phyloP scores from a whole-genome alignment of 768 basidiomycete species.

The Boletus eberwhitei region DNA sequence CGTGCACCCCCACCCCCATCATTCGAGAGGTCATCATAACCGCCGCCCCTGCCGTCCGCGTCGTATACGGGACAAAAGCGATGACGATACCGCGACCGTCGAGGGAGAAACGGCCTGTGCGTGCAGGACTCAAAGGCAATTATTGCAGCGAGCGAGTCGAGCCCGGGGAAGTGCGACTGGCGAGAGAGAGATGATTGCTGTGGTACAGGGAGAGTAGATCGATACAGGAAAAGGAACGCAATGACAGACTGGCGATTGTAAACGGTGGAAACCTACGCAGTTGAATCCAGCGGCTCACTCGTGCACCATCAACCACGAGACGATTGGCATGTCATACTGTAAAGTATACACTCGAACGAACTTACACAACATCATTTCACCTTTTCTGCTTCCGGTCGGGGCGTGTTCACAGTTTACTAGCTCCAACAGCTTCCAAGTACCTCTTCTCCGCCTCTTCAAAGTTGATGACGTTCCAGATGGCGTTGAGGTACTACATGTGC shows the following conservation, averaged over 20 bases:
- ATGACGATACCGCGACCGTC: conserved; percentile 65
- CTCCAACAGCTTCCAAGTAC: conserved; percentile 38
- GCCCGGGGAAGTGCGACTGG: conserved; percentile 65
- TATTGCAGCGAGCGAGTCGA: conserved; percentile 54
- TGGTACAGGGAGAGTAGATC: conserved; percentile 61
- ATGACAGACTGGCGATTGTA: conserved; percentile 69
- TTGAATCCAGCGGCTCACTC: background rate
- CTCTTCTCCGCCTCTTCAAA: conserved; percentile 73
- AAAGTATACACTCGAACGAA: too few relatives aligned
- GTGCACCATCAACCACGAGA: too few relatives aligned
- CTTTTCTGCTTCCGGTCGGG: too few relatives aligned
- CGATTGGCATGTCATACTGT: too few relatives aligned
- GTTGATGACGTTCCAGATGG: conserved; percentile 72
- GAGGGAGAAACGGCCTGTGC: conserved; percentile 75
- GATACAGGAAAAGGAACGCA: conserved; percentile 55
- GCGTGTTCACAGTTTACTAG: conserved; percentile 34
- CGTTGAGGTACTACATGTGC: conserved; percentile 57
- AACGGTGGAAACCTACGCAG: conserved; percentile 41
- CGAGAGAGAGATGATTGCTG: conserved; percentile 70
- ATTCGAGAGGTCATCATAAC: conserved; percentile 66
- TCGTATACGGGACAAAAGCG: conserved; percentile 60
- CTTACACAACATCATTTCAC: too few relatives aligned
- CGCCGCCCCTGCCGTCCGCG: conserved; percentile 69
- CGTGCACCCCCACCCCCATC: conserved; percentile 75
- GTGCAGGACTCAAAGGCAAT: conserved; percentile 70